Evolutionary conservation across 1,284 basidiomycete species (phyloP).

Genomic region (Golubevia sp.): DNA sequence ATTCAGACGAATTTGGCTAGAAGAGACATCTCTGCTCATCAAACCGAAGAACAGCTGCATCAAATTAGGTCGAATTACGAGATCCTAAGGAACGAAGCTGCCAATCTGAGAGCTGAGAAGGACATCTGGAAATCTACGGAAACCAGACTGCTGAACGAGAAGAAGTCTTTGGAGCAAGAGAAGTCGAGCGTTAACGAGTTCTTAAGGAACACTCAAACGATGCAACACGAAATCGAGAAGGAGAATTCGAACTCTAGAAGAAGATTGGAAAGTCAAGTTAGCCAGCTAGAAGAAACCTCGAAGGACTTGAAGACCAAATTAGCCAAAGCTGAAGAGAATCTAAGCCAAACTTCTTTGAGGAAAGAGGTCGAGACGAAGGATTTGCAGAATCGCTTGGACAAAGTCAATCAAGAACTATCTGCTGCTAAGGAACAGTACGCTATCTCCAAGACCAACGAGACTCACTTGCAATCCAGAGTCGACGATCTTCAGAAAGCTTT

Average conservation of each 20-base stretch:
- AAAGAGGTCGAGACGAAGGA: constrained; percentile 81
- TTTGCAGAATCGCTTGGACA: constrained; percentile 75
- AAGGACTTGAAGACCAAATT: constrained; percentile 77
- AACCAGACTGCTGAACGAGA: constrained; percentile 74
- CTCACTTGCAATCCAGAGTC: constrained; percentile 77
- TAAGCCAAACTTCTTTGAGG: constrained; percentile 74
- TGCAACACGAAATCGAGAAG: constrained; percentile 83
- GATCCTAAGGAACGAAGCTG: constrained; percentile 73
- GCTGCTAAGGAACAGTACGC: constrained; percentile 75
- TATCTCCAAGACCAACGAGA: constrained; percentile 77
- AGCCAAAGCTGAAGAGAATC: constrained; percentile 77
- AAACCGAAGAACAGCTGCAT: constrained; percentile 70
- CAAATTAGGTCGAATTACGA: constrained; percentile 24
- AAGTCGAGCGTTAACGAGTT: constrained; percentile 81
- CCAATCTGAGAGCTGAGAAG: constrained; percentile 86
- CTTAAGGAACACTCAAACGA: constrained; percentile 82
- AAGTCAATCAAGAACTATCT: constrained; percentile 72
- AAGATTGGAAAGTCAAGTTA: constrained; percentile 78
- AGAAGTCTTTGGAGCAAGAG: constrained; percentile 76
- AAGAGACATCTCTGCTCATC: constrained; percentile 62
- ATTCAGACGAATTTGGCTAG: constrained; percentile 55
- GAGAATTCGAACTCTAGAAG: constrained; percentile 78
- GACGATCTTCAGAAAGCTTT: constrained; percentile 74
- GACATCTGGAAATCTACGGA: constrained; percentile 62
- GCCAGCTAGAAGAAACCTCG: constrained; percentile 69